Base-by-base conservation (phyloP, 2,329 filamentous ascomycete species). In the Penicillium fuscoglaucum region DNA sequence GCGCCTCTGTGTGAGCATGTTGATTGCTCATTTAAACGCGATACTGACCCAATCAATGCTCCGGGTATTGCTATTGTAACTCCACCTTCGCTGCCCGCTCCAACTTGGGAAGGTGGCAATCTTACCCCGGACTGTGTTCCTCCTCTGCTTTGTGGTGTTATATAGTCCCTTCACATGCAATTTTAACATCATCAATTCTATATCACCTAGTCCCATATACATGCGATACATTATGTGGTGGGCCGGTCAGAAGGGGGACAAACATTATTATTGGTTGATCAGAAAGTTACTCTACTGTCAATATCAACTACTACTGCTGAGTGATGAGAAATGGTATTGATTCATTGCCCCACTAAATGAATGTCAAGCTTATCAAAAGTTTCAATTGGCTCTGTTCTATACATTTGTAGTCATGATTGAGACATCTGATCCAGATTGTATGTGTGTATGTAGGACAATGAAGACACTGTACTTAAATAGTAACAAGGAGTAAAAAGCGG, bases 401-500 rank as follows among this genome's bases (percentile, higher is more conserved):
- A 31, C 12, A 15, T 15, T 6, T n/a, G 21, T 17, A 26, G 29
- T 19, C 13, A 37, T 13, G 4, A 2, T 26, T 19, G 15, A 50
- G 47, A 39, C 21, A 39, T 28, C 21, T 4, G 33, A n/a, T 28
- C 3, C 3, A 37, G 37, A 48, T 17, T 29, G 15, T n/a, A 6
- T 26, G 8, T 15, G n/a, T 28, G 29, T 13, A 31, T 31, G 12
- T 33, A 24, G n/a, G 9, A 21, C 19, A 17, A 33, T 13, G 19
- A 50, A 13, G 33, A 10, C 4, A n/a, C 13, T 12, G 12, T 8
- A 13, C 15, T n/a, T 26, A 15, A 39, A 29, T 31, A 37, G 31
- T 19, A 43, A 15, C 19, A n/a, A 33, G 26, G 26, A 43, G 43
- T 2, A 48, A 47, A 31, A 54, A 48, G 55, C 55, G 55, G 55